phyloP scores from a whole-genome alignment of 1,284 basidiomycete genomes.

The Volvariella volvacea region DNA sequence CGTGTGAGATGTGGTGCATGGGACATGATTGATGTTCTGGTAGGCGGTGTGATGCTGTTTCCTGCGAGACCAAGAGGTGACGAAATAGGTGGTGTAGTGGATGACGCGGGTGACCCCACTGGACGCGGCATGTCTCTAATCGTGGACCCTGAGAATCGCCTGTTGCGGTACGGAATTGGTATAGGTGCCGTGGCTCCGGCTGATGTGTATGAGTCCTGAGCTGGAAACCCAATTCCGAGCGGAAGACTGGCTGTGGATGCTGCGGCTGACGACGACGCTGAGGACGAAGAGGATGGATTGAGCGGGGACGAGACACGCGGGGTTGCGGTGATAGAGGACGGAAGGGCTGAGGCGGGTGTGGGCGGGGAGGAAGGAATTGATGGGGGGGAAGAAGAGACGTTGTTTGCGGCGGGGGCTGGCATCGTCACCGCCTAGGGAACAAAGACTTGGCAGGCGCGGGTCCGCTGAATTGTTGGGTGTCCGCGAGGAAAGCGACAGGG shows the following conservation, averaged over 20 bases:
- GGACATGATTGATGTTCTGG: constrained; percentile 3
- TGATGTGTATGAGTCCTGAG: too few relatives aligned
- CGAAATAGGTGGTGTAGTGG: constrained; percentile 8
- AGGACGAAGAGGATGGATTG: not conserved
- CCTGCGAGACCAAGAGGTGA: constrained; percentile 11
- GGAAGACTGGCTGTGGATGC: not conserved
- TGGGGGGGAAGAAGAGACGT: too few relatives aligned
- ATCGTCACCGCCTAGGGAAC: too few relatives aligned
- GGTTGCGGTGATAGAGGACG: not conserved
- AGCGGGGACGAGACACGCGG: not conserved
- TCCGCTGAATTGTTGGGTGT: too few relatives aligned
- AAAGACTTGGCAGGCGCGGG: too few relatives aligned
- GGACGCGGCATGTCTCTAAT: not conserved
- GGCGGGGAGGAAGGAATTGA: too few relatives aligned
- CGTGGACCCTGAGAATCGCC: not conserved
- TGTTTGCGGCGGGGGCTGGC: too few relatives aligned
- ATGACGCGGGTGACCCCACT: not conserved
- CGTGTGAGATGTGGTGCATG: constrained; percentile 5
- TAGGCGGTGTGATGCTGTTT: constrained; percentile 9
- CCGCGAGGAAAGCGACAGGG: too few relatives aligned
- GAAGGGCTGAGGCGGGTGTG: too few relatives aligned
- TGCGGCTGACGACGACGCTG: not conserved
- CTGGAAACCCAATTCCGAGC: not conserved
- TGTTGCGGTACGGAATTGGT: not conserved
- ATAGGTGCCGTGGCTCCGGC: not conserved